Conservation (phyloP, 257 asterid species). For the Solanum chiquidenum region DNA sequence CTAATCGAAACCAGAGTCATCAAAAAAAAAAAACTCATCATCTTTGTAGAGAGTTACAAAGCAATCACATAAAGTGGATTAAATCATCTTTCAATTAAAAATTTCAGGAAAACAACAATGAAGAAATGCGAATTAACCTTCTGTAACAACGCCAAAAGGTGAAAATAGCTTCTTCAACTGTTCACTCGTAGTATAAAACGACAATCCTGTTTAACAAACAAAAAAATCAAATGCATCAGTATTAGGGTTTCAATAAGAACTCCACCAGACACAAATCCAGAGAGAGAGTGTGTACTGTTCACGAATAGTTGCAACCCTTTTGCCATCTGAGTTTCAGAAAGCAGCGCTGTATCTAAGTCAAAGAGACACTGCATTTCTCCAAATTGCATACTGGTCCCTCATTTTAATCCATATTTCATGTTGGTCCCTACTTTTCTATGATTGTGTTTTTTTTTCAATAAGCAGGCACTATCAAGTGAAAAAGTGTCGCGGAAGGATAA, state of each 20-base stretch:
- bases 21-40: neutral
- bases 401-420: neutral
- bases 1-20: neutral
- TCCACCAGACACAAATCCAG: neutral
- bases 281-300: constrained; percentile 28
- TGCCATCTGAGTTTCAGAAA: constrained; percentile 24
- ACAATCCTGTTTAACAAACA: constrained; percentile 32
- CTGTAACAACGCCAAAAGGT: constrained; percentile 42
- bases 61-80: neutral
- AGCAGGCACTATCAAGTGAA: too few relatives aligned
- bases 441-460: neutral
- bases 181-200: constrained; percentile 53
- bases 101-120: neutral
- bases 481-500: neutral
- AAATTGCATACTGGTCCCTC: neutral
- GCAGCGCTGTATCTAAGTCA: neutral
- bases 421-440: neutral
- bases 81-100: neutral
- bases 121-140: constrained; percentile 25
- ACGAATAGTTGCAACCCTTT: constrained; percentile 46
- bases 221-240: neutral
- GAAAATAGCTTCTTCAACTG: constrained; percentile 47
- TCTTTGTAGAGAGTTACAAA: neutral
- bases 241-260: neutral
- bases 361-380: neutral